Evolutionary conservation across 768 basidiomycete species (phyloP), one percentile per base, ranked within the genome.

Genomic region (Psilocybe azurescens): DNA sequence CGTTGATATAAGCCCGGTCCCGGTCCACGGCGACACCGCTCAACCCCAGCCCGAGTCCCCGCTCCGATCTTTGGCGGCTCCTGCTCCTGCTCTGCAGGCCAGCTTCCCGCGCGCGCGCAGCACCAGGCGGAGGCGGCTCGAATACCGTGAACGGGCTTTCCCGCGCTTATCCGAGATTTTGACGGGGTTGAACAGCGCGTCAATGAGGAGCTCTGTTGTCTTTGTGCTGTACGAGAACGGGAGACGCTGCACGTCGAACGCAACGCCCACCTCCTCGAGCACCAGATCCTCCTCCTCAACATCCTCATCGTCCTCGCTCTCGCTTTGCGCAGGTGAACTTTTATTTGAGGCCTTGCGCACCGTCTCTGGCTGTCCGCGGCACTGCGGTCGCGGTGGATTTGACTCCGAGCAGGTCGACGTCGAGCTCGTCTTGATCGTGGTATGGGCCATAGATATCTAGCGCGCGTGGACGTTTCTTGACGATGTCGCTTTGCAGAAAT

Each of bases 111-210:
- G 4, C 36, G 52, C 13, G 30, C 56, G 33, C 30, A n/a, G 32
- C 32, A 13, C 39, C 18, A 14, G 66, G 60, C 9, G 60, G 59
- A 8, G 64, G 59, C 0, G 78, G 74, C 5, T 77, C 72, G 55
- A 76, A 78, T 10, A 77, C 64, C 39, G 81, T 82, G 63, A 84
- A 82, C 14, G 81, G 83, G 44, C 72, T 76, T 60, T 80, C 77
- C 38, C 69, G 16, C 67, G 66, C 63, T 66, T 69, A 48, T 80
- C 77, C 1, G 75, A 77, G 9, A 83, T 83, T 1, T 79, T 81
- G 1, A 81, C 80, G 1, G 91, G 91, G 67, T 94, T 94, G 71
- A 94, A 94, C 28, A 94, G 72, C 5, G 89, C 86, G 58, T 94
- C 92, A 69, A 93, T 93, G 48, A 94, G 80, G 39, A 79, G 79